Percentiles rank a stretch among this genome's conserved stretches.
phyloP scores from a whole-genome alignment of 106 monocot species.

The Alisma plantagoaquatica region DNA sequence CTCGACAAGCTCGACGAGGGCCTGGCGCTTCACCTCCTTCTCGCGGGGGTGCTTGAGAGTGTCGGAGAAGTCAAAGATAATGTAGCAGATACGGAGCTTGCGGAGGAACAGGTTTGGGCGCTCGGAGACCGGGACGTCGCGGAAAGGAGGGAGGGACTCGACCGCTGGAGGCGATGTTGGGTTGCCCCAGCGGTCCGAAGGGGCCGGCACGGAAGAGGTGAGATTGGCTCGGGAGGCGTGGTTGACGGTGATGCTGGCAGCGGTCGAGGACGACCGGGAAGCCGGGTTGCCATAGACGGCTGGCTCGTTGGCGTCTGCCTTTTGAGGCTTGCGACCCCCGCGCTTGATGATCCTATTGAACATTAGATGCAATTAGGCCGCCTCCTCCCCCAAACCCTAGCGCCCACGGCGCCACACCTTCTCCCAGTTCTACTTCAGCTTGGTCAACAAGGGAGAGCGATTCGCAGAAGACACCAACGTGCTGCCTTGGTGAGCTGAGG shows the following conservation, averaged over 20 bases:
- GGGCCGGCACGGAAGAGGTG: constrained; percentile 2
- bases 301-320: constrained; percentile 2
- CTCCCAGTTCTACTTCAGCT: too few species aligned
- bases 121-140: constrained; percentile 22
- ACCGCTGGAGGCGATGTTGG: background rate
- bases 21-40: constrained; percentile 51
- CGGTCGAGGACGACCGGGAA: background rate
- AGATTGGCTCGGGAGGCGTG: constrained; percentile 15
- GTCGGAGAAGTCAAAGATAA: constrained; percentile 44
- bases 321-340: constrained; percentile 4
- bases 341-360: constrained; percentile 27
- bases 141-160: constrained; percentile 45
- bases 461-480: too few species aligned
- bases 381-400: too few species aligned
- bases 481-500: too few species aligned
- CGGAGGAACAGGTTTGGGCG: constrained; percentile 30
- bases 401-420: too few species aligned
- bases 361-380: too few species aligned
- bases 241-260: constrained; percentile 8
- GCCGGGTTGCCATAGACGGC: background rate
- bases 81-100: constrained; percentile 47
- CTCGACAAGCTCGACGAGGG: constrained; percentile 42
- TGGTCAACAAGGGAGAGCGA: too few species aligned
- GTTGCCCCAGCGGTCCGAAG: background rate
- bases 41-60: constrained; percentile 19